Evolutionary conservation across 371 early-diverging fungal species (phyloP).

Genomic region (Capniomyces stellatus): DNA sequence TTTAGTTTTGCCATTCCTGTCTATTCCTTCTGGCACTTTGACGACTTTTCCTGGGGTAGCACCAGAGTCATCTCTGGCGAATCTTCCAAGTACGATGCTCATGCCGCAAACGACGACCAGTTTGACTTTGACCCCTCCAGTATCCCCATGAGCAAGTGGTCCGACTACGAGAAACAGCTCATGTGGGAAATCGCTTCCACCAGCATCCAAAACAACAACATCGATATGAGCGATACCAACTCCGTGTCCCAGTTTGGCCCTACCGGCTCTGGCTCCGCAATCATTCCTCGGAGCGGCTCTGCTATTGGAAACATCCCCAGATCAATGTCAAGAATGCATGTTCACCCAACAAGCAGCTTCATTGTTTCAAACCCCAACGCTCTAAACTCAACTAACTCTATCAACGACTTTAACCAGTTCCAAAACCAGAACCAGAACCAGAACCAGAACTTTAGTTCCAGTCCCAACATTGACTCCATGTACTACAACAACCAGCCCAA

Average conservation of each 20-base stretch:
- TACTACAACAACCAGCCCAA: too few relatives aligned
- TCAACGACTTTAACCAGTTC: too few relatives aligned
- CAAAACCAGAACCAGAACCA: too few relatives aligned
- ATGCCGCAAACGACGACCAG: slow-evolving; percentile 35
- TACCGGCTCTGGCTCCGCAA: too few relatives aligned
- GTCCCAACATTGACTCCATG: too few relatives aligned
- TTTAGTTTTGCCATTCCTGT: slow-evolving; percentile 93
- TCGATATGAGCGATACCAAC: too few relatives aligned
- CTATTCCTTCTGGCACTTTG: slow-evolving; percentile 98
- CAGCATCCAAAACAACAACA: neutral
- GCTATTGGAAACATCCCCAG: slow-evolving; percentile 25
- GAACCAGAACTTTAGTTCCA: too few relatives aligned
- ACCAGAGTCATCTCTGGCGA: slow-evolving; percentile 77
- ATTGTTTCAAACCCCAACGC: too few relatives aligned
- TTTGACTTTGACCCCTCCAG: slow-evolving; percentile 59
- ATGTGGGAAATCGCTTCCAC: neutral
- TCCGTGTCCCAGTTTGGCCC: too few relatives aligned
- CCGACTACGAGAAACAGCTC: slow-evolving; percentile 63
- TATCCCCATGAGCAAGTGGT: slow-evolving; percentile 75
- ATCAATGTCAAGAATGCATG: slow-evolving; percentile 17
- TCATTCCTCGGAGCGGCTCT: slow-evolving; percentile 23
- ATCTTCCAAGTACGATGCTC: slow-evolving; percentile 37
- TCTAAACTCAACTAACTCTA: too few relatives aligned
- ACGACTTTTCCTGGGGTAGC: slow-evolving; percentile 97
- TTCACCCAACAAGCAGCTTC: too few relatives aligned